Percentiles rank a stretch among this genome's conserved stretches.
These are phyloP conservation scores for Seiridium cupressi DNA, from an alignment of 2,329 filamentous ascomycete genomes.

Conservation along the genomic window DNA sequence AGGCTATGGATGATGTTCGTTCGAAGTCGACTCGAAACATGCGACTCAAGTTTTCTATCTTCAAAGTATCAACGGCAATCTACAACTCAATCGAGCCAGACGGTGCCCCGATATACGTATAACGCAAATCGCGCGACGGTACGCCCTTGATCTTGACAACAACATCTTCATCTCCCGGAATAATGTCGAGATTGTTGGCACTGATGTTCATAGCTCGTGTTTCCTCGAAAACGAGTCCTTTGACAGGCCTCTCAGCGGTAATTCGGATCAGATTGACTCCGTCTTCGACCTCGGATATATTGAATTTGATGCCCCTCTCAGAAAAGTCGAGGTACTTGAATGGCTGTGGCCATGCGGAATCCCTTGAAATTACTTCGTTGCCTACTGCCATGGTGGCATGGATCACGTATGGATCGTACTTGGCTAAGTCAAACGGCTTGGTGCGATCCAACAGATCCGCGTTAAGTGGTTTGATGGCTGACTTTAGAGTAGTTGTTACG, in stretches of 20 bases:
- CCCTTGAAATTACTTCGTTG: slow-evolving; percentile 40
- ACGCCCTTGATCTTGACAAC: background rate
- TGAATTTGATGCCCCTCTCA: slow-evolving; percentile 34
- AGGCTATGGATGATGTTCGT: no score
- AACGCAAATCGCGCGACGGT: background rate
- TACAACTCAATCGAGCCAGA: background rate
- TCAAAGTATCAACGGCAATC: background rate
- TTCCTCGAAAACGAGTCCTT: slow-evolving; percentile 55
- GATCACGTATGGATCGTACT: slow-evolving; percentile 46
- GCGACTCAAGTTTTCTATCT: background rate
- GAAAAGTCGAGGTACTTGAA: slow-evolving; percentile 57
- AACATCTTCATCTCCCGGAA: background rate
- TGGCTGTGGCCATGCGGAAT: slow-evolving; percentile 60
- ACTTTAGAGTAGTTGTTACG: slow-evolving; percentile 37
- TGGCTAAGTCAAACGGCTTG: slow-evolving; percentile 29
- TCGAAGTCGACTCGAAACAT: background rate
- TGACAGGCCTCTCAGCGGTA: slow-evolving; percentile 46
- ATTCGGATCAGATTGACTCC: slow-evolving; percentile 20
- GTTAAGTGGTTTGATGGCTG: slow-evolving; percentile 22
- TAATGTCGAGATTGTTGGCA: slow-evolving; percentile 55
- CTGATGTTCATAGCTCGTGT: slow-evolving; percentile 42
- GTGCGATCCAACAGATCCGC: slow-evolving; percentile 13
- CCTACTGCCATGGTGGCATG: slow-evolving; percentile 36
- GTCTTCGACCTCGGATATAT: slow-evolving; percentile 23
- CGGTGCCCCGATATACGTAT: slow-evolving; percentile 1